Conservation (phyloP, 106 monocot species). For the Dendrobium catenatum region DNA sequence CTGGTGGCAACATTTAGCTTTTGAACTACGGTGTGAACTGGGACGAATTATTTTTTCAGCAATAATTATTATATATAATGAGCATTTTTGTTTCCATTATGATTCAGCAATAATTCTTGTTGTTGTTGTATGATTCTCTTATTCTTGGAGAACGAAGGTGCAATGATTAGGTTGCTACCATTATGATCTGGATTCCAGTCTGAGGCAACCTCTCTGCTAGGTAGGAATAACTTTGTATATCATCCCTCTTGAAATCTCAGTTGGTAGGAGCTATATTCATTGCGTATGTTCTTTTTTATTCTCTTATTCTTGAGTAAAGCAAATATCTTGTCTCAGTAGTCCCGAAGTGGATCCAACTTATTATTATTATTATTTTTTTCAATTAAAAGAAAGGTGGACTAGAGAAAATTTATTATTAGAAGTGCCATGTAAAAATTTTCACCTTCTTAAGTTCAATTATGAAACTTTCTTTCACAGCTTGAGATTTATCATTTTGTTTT, state of each 20-base stretch:
- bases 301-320: not conserved
- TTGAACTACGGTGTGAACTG: no score
- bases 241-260: not conserved
- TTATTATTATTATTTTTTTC: no score
- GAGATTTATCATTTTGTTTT: not conserved
- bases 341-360: not conserved
- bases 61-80: no score
- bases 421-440: not conserved
- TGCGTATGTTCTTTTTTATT: not conserved
- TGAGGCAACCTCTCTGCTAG: no score
- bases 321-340: not conserved
- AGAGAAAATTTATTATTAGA: not conserved
- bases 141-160: no score
- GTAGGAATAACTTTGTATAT: no score
- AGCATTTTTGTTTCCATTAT: not conserved
- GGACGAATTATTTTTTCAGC: no score
- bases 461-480: not conserved
- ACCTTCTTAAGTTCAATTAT: not conserved
- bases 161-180: no score
- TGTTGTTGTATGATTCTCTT: no score
- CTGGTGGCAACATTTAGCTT: no score
- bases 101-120: not conserved
- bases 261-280: not conserved
- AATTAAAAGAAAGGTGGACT: not conserved
- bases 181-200: no score